Percentiles rank a stretch among this genome's conserved stretches.
Conservation (phyloP, 768 basidiomycete species). For the Hericium coralloides region DNA sequence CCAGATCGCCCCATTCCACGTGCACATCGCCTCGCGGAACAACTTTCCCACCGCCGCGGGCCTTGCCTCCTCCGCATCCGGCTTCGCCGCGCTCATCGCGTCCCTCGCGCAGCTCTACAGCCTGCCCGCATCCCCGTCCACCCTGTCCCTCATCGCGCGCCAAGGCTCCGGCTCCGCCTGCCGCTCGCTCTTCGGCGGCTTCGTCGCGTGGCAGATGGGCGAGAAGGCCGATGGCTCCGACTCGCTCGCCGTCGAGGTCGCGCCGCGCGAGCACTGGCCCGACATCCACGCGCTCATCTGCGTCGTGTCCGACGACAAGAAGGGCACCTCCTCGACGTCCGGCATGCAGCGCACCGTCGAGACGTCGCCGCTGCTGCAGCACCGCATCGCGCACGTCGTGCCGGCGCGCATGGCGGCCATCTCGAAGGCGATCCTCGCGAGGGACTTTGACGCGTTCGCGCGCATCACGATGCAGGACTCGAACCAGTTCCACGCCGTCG, state of each 20-base stretch:
- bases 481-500: slow-evolving; percentile 98
- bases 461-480: slow-evolving; percentile 93
- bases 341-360: slow-evolving; percentile 99
- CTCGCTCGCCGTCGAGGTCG: slow-evolving; percentile 82
- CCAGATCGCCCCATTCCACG: slow-evolving; percentile 59
- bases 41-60: slow-evolving; percentile 99
- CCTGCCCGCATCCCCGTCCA: slow-evolving; percentile 68
- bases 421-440: slow-evolving; percentile 62
- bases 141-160: slow-evolving; percentile 88
- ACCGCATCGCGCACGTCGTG: slow-evolving; percentile 82
- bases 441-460: slow-evolving; percentile 87
- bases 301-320: slow-evolving; percentile 93
- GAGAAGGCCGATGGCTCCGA: slow-evolving; percentile 60
- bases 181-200: slow-evolving; percentile 94
- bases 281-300: slow-evolving; percentile 96
- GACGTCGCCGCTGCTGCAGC: slow-evolving; percentile 79
- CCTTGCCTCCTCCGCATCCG: slow-evolving; percentile 93
- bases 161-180: slow-evolving; percentile 98
- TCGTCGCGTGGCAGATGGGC: slow-evolving; percentile 92
- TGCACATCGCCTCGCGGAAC: slow-evolving; percentile 93
- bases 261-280: slow-evolving; percentile 83
- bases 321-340: slow-evolving; percentile 87
- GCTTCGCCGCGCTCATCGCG: slow-evolving; percentile 89
- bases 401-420: slow-evolving; percentile 82
- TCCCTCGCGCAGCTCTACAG: slow-evolving; percentile 83